Evolutionary conservation across 192 early-diverging fungal genomes (phyloP), one percentile per base, ranked within the genome.

Genomic region (Rhizoclosmatium sp.): DNA sequence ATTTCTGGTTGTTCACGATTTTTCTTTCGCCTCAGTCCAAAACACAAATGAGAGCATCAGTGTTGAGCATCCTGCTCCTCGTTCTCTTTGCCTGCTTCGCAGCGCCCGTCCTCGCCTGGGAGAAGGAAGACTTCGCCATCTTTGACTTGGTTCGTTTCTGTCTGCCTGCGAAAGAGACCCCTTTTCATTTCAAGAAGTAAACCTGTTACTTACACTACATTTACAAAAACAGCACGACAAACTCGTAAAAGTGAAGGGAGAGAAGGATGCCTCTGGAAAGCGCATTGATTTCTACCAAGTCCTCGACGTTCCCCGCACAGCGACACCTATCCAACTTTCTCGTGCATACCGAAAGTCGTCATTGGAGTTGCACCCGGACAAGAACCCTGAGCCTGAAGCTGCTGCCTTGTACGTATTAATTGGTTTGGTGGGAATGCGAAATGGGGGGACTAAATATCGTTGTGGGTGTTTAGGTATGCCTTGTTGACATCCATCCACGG

Each of bases 281-380:
- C 51, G 61, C 41, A 76, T 65, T 42, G 70, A 71, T 69, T 85
- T 85, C 67, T 87, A 85, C 62, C 65, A 59, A 0, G 76, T 82
- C 12, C 75, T 85, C n/a, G 71, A 80, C 40, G 48, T 82, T 12
- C 39, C 65, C 4, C 82, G 49, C 49, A 76, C 81, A 2, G 88
- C 88, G 0, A 80, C 74, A 41, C 39, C 65, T 3, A 47, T 58
- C 48, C 81, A 86, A 61, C 75, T 89, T 71, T 81, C 56, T 54
- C 82, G 83, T 45, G 85, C 83, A 12, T 89, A 89, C 80, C 75
- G 86, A 12, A 81, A 84, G 44, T 46, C 66, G 3, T 87, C 86
- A 1, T 77, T 82, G 14, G 58, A 49, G 3, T 44, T 82, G 16
- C 88, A 89, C 68, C 88, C 88, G 23, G 88, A 89, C 81, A 87